Base-by-base conservation (phyloP, 2,329 filamentous ascomycete species). In the Nemania abortiva region DNA sequence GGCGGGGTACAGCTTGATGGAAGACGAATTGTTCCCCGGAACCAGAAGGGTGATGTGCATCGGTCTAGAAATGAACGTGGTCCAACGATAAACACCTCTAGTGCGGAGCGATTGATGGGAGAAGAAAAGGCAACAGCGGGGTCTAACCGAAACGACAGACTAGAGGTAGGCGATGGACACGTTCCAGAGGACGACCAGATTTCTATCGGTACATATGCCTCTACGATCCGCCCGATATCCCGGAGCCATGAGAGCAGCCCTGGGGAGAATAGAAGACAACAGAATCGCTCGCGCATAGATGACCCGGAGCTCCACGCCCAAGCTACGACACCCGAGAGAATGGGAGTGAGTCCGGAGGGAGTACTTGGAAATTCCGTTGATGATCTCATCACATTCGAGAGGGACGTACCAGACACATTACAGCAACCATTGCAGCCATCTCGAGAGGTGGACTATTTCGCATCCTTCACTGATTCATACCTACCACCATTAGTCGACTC, bases 391-490 rank as follows among this genome's bases (percentile, higher is more conserved):
- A 71, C 66, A 20, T 72, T 71, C 24, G 71, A 72, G 20, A 68
- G n/a, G 11, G 70, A 73, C 27, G 42, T 53, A 5, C 64, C 66
- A 24, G 56, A 54, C 55, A 62, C 50, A 18, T 54, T 63, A 10
- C 70, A 67, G 53, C 66, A 73, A 50, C 66, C 72, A 54, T 45
- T 59, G 20, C 69, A 73, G 42, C 52, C 67, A 37, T 71, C 75
- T 15, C 72, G 71, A 62, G 74, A 75, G 9, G 66, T 72, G 3
- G 77, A 79, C 61, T 79, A 78, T 57, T 78, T 78, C 34, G 68
- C 73, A 9, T 78, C 77, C 49, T 74, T 79, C 11, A 75, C 54
- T 52, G 75, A 79, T 50, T 74, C 78, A 2, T 79, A 78, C 61
- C 66, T 75, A 18, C 74, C 75, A 29, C 76, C 77, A 11, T 64